Evolutionary conservation across 2,329 filamentous ascomycete species (phyloP).

Genomic region (Alternaria dauci): DNA sequence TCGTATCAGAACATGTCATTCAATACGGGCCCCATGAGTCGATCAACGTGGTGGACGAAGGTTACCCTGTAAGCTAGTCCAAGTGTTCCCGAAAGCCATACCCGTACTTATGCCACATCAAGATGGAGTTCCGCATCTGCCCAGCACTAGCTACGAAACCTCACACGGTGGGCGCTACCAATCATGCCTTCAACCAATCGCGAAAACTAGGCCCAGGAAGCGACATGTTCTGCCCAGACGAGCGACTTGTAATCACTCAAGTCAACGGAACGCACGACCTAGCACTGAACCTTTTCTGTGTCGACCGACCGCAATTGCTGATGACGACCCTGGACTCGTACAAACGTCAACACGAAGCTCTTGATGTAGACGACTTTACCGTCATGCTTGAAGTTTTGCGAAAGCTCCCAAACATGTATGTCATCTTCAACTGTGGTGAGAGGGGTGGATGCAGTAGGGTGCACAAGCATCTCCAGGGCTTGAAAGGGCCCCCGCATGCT

Average conservation of each 20-base stretch:
- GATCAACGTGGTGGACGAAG: conserved; percentile 28
- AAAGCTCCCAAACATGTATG: conserved; percentile 44
- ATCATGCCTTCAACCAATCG: conserved; percentile 24
- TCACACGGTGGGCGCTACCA: conserved; percentile 33
- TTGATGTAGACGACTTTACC: conserved; percentile 53
- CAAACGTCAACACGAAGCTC: conserved; percentile 56
- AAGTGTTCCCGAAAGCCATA: neutral
- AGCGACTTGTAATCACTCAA: conserved; percentile 53
- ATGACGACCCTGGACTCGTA: conserved; percentile 59
- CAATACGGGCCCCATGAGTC: conserved; percentile 35
- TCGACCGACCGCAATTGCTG: conserved; percentile 59
- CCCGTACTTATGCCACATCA: conserved; percentile 2
- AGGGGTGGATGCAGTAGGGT: conserved; percentile 57
- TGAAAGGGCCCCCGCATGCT: conserved; percentile 46
- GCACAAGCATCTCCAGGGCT: conserved; percentile 61
- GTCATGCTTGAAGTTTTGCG: conserved; percentile 50
- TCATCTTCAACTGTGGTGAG: conserved; percentile 59
- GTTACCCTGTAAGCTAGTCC: conserved; percentile 36
- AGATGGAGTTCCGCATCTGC: conserved; percentile 49
- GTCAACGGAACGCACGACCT: conserved; percentile 57
- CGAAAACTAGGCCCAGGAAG: conserved; percentile 46
- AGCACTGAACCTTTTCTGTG: conserved; percentile 60
- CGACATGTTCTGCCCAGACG: conserved; percentile 56
- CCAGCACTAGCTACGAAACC: conserved; percentile 43
- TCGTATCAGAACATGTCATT: conserved; percentile 36